Percentiles rank a stretch among this genome's conserved stretches.
Conservation (phyloP, 306 rosid genomes). For the Cicer chorassanicum region DNA sequence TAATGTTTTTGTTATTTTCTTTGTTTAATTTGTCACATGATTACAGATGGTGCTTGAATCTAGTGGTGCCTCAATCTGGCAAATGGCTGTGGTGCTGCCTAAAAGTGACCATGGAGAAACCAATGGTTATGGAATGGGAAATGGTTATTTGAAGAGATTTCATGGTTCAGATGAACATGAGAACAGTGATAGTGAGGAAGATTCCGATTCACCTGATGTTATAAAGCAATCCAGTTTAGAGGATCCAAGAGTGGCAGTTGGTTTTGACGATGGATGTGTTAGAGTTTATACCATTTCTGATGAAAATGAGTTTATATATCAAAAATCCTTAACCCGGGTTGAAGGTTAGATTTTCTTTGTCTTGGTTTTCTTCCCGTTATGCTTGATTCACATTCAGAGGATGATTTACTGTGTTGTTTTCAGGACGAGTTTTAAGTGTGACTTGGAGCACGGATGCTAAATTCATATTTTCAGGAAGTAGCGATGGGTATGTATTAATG, state of each 20-base stretch:
- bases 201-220: conserved; percentile 51
- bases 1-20: neutral
- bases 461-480: conserved; percentile 83
- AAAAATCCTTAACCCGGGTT: conserved; percentile 79
- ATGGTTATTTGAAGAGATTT: conserved; percentile 51
- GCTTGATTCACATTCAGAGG: neutral
- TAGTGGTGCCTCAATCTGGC: conserved; percentile 82
- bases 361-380: neutral
- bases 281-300: conserved; percentile 65
- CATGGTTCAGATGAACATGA: conserved; percentile 47
- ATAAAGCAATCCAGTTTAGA: conserved; percentile 43
- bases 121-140: conserved; percentile 41
- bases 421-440: conserved; percentile 85
- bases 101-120: conserved; percentile 37
- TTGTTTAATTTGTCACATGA: neutral
- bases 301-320: conserved; percentile 64
- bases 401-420: conserved; percentile 34
- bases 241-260: conserved; percentile 68
- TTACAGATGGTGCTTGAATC: conserved; percentile 71
- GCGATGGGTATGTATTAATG: conserved; percentile 76
- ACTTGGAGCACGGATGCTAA: conserved; percentile 84
- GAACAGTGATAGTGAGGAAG: conserved; percentile 68
- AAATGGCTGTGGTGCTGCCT: conserved; percentile 72
- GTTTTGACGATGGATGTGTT: conserved; percentile 78
- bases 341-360: conserved; percentile 67